Base-by-base conservation (phyloP, 2,329 filamentous ascomycete species). In the Curvularia eragrostidis region DNA sequence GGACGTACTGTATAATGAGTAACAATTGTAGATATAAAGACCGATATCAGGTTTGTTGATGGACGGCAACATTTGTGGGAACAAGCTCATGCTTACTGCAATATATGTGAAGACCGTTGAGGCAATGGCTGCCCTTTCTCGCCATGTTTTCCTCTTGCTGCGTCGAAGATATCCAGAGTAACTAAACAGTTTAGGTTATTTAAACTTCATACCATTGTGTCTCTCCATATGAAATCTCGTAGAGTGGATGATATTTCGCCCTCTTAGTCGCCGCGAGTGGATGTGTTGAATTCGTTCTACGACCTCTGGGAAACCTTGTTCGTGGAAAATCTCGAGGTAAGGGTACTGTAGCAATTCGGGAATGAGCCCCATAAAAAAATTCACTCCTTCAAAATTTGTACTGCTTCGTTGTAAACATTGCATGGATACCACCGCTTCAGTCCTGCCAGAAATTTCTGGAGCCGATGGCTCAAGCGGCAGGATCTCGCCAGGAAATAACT, bases 191-290 rank as follows among this genome's bases (percentile, higher is more conserved):
- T 4, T 0, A 12, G 2, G 7, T 1, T 30, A 5, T 0, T 6
- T 1, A 3, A 0, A 6, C 5, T 4, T 1, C 1, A 4, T 9
- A n/a, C 4, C 0, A 4, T n/a, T 1, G 1, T 10, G 8, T 8
- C 3, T 6, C 8, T n/a, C 6, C 5, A 5, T 6, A 15, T 1
- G 23, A 3, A 36, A 30, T 1, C 12, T 7, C n/a, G 1, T 5
- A 18, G 13, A 18, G 13, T 23, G 8, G 24, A 36, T n/a, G 9
- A 54, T 15, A 18, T 21, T 47, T 9, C 2, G 0, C 2, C 38
- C 19, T 1, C 26, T 24, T 15, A 55, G 18, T 5, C 28, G 46
- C 7, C 26, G 18, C 3, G 38, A 19, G 8, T 38, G 44, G 23
- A 26, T n/a, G 32, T 50, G 23, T 9, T 32, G 8, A 15, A 38